Percentiles rank a stretch among this genome's conserved stretches.
Evolutionary conservation across 2,329 filamentous ascomycete genomes (phyloP).

Genomic region (Berkeleyomyces basicola): DNA sequence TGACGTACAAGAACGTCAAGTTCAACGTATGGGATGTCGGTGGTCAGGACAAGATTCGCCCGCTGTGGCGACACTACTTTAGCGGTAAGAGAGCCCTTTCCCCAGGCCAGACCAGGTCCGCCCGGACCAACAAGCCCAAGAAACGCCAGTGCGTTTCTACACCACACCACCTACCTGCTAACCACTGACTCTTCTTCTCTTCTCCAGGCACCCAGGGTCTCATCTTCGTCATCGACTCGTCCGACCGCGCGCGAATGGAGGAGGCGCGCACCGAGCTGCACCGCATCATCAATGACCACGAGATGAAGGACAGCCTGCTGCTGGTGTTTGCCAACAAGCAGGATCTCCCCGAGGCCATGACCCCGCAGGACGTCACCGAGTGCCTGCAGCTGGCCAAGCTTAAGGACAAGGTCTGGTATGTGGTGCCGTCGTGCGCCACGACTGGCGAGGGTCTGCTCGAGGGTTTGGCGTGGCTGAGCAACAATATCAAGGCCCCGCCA

Average conservation of each 20-base stretch:
- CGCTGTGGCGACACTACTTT: slow-evolving; percentile 96
- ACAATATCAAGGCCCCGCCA: slow-evolving; percentile 58
- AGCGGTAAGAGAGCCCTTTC: slow-evolving; percentile 36
- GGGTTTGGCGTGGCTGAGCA: slow-evolving; percentile 68
- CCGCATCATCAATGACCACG: slow-evolving; percentile 92
- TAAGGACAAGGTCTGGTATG: slow-evolving; percentile 74
- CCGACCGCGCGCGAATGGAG: slow-evolving; percentile 77
- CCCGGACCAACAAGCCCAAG: neutral
- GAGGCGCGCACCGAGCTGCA: slow-evolving; percentile 88
- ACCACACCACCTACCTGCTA: neutral
- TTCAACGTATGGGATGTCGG: slow-evolving; percentile 99
- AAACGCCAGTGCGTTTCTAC: neutral
- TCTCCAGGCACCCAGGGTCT: slow-evolving; percentile 74
- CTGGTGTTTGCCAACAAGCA: slow-evolving; percentile 99
- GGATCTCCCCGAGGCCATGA: slow-evolving; percentile 73
- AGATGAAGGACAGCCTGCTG: slow-evolving; percentile 90
- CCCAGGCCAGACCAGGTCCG: neutral
- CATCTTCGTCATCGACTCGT: slow-evolving; percentile 97
- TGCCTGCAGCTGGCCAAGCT: slow-evolving; percentile 58
- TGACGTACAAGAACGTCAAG: slow-evolving; percentile 98
- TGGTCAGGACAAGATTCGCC: slow-evolving; percentile 96
- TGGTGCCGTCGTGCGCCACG: slow-evolving; percentile 68
- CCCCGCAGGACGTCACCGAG: slow-evolving; percentile 63
- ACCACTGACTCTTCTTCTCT: neutral
- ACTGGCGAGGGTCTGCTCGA: slow-evolving; percentile 68